phyloP scores from a whole-genome alignment of 106 monocot species.

The Agapanthus africanus region DNA sequence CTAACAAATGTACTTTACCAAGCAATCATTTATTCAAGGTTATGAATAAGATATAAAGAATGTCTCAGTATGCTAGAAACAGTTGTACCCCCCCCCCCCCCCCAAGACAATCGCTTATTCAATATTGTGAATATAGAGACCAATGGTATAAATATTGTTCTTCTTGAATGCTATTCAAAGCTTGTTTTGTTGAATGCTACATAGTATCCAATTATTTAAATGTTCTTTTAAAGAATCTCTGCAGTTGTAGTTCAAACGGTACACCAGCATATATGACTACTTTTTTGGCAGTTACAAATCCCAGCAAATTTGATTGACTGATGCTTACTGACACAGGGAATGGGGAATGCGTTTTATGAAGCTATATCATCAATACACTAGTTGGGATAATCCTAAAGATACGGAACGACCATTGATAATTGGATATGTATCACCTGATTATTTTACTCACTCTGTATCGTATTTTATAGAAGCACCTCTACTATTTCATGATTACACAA shows the following conservation, averaged over 20 bases:
- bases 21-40: too few species aligned
- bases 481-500: slow-evolving; percentile 59
- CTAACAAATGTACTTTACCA: too few species aligned
- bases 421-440: slow-evolving; percentile 99
- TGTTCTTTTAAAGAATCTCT: not conserved
- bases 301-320: not conserved
- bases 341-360: slow-evolving; percentile 94
- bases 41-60: too few species aligned
- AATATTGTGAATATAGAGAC: too few species aligned
- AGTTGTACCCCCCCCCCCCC: too few species aligned
- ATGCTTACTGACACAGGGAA: slow-evolving; percentile 41
- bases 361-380: slow-evolving; percentile 63
- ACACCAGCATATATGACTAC: not conserved
- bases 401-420: slow-evolving; percentile 67
- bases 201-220: too few species aligned
- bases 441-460: slow-evolving; percentile 97
- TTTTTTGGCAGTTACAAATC: not conserved
- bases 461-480: slow-evolving; percentile 99
- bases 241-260: not conserved
- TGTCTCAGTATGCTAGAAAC: too few species aligned
- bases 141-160: too few species aligned
- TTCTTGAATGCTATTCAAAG: too few species aligned
- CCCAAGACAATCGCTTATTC: too few species aligned
- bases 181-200: too few species aligned
- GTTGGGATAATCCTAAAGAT: slow-evolving; percentile 92